Percentiles rank a stretch among this genome's conserved stretches.
Conservation (phyloP, 352 stramenopile genomes). For the Phytophthora idaei region DNA sequence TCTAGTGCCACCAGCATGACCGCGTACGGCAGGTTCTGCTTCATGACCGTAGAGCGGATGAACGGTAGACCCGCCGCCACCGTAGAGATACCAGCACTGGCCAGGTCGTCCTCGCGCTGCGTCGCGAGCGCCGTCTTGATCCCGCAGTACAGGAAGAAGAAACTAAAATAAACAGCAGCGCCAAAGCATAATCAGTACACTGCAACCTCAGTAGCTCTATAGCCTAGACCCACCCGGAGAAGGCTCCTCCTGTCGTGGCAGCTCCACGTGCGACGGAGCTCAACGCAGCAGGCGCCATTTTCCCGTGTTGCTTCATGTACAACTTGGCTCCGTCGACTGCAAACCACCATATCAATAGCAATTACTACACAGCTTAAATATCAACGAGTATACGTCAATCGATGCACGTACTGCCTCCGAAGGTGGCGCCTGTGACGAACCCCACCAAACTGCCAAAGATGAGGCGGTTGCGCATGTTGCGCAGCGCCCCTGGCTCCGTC, state of each 20-base stretch:
- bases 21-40: slow-evolving; percentile 78
- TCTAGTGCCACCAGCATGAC: slow-evolving; percentile 80
- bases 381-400: neutral
- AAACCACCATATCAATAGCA: slow-evolving; percentile 5
- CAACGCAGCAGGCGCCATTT: slow-evolving; percentile 49
- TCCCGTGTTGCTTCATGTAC: slow-evolving; percentile 65
- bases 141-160: slow-evolving; percentile 82
- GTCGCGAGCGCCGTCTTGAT: slow-evolving; percentile 74
- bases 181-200: slow-evolving; percentile 1
- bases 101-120: slow-evolving; percentile 64
- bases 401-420: slow-evolving; percentile 65
- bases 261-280: slow-evolving; percentile 55
- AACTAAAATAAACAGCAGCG: slow-evolving; percentile 33
- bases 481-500: slow-evolving; percentile 45
- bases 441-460: slow-evolving; percentile 81
- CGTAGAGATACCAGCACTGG: slow-evolving; percentile 63
- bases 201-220: neutral
- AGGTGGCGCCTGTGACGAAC: slow-evolving; percentile 78
- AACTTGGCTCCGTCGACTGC: slow-evolving; percentile 67
- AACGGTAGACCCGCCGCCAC: slow-evolving; percentile 60
- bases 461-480: slow-evolving; percentile 69
- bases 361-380: slow-evolving; percentile 5
- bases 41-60: slow-evolving; percentile 63
- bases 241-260: slow-evolving; percentile 60
- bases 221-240: slow-evolving; percentile 46